Base-by-base conservation (phyloP, 176 grass and related monocot species). In the Aechmea fasciata region DNA sequence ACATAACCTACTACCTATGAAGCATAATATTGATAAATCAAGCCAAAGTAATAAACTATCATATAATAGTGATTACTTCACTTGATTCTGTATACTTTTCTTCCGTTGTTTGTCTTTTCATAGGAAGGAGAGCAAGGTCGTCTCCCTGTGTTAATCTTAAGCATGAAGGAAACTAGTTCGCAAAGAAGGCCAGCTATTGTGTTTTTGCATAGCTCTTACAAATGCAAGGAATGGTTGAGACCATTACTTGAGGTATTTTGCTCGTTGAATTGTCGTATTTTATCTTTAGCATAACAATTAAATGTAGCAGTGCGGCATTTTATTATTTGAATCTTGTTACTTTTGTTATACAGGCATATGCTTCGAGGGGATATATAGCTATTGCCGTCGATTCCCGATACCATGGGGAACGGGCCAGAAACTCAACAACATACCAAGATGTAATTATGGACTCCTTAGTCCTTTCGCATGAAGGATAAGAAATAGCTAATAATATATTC, bases 221-320 rank as follows among this genome's bases (percentile, higher is more conserved):
- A 92, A 78, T 90, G 89, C 77, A 97, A 97, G 70, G 93, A 97
- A 78, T 97, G 93, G 93, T 15, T 92, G 74, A 83, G 74, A 1
- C 93, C 86, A 10, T 71, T 97, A 68, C 89, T 97, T 50, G 89
- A 92, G 89, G 93, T 97, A 79, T 73, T 15, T 66, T 68, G 48
- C 54, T 17, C 19, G 66, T 15, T 25, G 0, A 75, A 49, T 15
- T 73, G 54, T 59, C 15, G 19, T 14, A 59, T 18, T 59, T 59
- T 18, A 20, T 6, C 33, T 6, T 5, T 59, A 59, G 54, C 54
- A 17, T 59, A 59, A 18, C 9, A 59, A 59, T 17, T 5, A 17
- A 14, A 19, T 59, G 19, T 59, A 6, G n/a, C 19, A 59, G 54
- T 10, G 10, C 19, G n/a, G 54, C n/a, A 14, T 18, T 59, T 59